Evolutionary conservation across 768 basidiomycete genomes (phyloP).

Genomic region (Trichaptum fuscoviolaceum): DNA sequence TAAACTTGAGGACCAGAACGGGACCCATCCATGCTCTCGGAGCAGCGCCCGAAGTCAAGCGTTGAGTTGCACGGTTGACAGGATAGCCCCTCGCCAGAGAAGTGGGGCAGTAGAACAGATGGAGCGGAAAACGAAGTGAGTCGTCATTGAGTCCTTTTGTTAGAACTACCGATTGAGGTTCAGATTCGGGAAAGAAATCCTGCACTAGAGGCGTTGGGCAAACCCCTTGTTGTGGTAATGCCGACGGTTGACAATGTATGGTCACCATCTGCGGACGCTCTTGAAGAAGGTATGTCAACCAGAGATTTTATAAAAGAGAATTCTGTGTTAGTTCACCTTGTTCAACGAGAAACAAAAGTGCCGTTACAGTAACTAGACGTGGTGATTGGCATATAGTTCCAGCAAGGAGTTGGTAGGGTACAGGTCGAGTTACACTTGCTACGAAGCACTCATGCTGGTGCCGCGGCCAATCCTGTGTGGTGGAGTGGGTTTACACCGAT

Average conservation of each 20-base stretch:
- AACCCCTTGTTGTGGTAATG: conserved; percentile 61
- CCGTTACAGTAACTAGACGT: conserved; percentile 62
- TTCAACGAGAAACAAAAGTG: conserved; percentile 68
- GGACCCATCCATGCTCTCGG: conserved; percentile 74
- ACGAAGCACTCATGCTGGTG: conserved; percentile 63
- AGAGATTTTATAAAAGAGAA: not conserved
- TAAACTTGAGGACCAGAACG: conserved; percentile 81
- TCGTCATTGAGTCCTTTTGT: conserved; percentile 83
- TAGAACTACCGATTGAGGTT: conserved; percentile 60
- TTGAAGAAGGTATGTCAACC: conserved; percentile 20
- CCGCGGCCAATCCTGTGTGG: conserved; percentile 67
- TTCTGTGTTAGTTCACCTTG: conserved; percentile 45
- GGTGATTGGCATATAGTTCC: conserved; percentile 63
- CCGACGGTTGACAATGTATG: conserved; percentile 67
- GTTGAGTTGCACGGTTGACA: conserved; percentile 75
- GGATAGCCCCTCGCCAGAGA: conserved; percentile 56
- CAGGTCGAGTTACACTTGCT: conserved; percentile 37
- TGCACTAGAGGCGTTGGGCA: conserved; percentile 68
- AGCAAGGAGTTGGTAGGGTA: conserved; percentile 71
- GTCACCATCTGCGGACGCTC: conserved; percentile 71
- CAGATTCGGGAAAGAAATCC: conserved; percentile 49
- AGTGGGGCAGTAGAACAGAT: conserved; percentile 73
- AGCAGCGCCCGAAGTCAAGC: conserved; percentile 80
- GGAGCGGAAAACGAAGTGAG: conserved; percentile 75
- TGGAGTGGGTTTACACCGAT: not conserved